Evolutionary conservation across 345 rosid species (phyloP), one percentile per base, ranked within the genome.

Genomic region (Raphanus sativus): DNA sequence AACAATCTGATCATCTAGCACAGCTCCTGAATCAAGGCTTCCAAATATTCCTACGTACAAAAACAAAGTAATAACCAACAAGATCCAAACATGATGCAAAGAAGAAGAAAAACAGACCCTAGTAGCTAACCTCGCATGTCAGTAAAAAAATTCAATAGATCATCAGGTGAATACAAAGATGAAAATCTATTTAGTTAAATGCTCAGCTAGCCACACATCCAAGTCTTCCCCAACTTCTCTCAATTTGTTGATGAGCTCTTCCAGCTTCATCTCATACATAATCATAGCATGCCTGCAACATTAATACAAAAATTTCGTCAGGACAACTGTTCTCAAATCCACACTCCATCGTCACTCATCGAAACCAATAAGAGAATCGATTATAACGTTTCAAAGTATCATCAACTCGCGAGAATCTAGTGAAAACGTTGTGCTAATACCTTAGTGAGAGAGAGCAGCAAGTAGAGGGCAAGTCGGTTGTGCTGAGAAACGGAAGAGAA

Each of bases 401-500:
- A 13, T 40, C 15, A 12, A 59, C 7, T 67, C 28, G 4, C 30
- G 30, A 28, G 30, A 28, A 28, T 28, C 30, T 28, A 28, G 30
- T 3, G 30, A 28, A 28, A 28, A 28, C 30, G 30, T 28, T 2
- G 30, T 28, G 30, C 3, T 28, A 28, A 28, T 28, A 58, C 59
- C 24, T 92, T 95, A 7, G 90, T 87, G 77, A 91, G 93, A 79
- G 96, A 87, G 56, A 95, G 69, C n/a, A 21, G 21, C 66, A 92
- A 76, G 84, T 82, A 92, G 55, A 91, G 79, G 54, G 92, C 98
- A 70, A 95, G 90, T 64, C 21, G 21, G 60, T 92, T 95, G 85
- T 92, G 98, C 71, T 95, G 96, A 71, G 99, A 82, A 67, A 92
- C 89, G 28, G 98, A 85, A 55, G 90, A 82, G 85, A 92, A 90